Conservation (phyloP, 2,329 filamentous ascomycete species). For the Septoria petroselini region DNA sequence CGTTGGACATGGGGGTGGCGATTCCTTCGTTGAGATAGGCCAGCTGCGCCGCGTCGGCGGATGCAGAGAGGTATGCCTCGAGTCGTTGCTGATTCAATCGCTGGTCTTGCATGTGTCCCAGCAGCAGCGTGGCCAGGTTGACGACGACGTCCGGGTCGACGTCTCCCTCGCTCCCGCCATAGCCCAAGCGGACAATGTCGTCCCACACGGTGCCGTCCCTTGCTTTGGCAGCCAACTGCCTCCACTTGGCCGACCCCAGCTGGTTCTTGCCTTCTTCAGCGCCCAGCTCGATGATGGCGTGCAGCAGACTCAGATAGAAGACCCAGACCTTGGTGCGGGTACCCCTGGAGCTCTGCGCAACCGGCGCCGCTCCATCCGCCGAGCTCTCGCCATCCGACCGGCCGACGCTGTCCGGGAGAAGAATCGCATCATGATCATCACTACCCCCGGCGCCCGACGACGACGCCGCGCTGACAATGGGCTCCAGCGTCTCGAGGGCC, state of each 20-base stretch:
- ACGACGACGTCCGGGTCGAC: constrained; percentile 94
- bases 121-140: constrained; percentile 82
- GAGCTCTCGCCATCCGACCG: constrained; percentile 11
- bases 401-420: constrained; percentile 34
- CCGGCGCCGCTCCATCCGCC: constrained; percentile 55
- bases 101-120: constrained; percentile 86
- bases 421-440: too few relatives aligned
- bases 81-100: constrained; percentile 79
- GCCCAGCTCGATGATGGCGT: constrained; percentile 84
- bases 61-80: constrained; percentile 79
- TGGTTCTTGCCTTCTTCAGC: constrained; percentile 83
- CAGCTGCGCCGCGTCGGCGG: constrained; percentile 54
- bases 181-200: constrained; percentile 81
- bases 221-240: constrained; percentile 74
- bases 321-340: constrained; percentile 96
- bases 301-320: constrained; percentile 88
- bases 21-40: constrained; percentile 62
- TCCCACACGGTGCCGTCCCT: constrained; percentile 93
- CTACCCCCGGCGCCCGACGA: too few relatives aligned
- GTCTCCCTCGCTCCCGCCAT: constrained; percentile 81
- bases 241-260: constrained; percentile 85
- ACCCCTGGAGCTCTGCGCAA: constrained; percentile 74
- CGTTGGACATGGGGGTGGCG: constrained; percentile 55
- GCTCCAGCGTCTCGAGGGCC: constrained; percentile 77
- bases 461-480: constrained; percentile 76